Evolutionary conservation across 371 early-diverging fungal species (phyloP).

Genomic region (Mucor irregularis): DNA sequence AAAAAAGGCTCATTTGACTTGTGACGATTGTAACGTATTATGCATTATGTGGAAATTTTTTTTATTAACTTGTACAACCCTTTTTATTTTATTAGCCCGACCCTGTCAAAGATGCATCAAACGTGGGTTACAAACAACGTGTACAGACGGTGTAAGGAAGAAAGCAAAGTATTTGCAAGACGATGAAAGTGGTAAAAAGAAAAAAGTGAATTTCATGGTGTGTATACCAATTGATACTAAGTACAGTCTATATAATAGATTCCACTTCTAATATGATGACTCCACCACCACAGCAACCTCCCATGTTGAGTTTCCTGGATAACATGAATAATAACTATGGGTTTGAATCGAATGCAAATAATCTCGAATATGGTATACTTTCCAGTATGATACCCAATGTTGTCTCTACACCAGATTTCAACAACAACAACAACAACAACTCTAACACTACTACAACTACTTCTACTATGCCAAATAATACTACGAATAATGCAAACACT

Average conservation of each 20-base stretch:
- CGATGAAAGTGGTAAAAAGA: constrained; percentile 32
- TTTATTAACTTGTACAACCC: neutral
- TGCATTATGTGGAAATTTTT: neutral
- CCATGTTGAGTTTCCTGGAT: constrained; percentile 14
- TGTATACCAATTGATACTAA: neutral
- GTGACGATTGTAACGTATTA: constrained; percentile 51
- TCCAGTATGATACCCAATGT: constrained; percentile 66
- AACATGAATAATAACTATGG: constrained; percentile 23
- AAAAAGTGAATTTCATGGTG: neutral
- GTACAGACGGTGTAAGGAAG: constrained; percentile 76
- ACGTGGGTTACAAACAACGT: constrained; percentile 64
- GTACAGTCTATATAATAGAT: neutral
- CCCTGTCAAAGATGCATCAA: constrained; percentile 82
- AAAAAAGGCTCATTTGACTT: constrained; percentile 64
- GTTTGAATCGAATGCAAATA: constrained; percentile 79
- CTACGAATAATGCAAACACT: neutral
- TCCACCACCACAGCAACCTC: too few species aligned
- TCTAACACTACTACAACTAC: neutral
- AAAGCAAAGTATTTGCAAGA: constrained; percentile 82
- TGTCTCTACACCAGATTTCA: too few species aligned
- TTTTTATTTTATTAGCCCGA: constrained; percentile 50
- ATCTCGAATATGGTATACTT: constrained; percentile 76
- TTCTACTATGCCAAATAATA: neutral
- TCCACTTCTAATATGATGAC: constrained; percentile 17
- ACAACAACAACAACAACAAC: constrained; percentile 1